Conservation (phyloP, 2,329 filamentous ascomycete genomes). For the Stylonectria norvegica region DNA sequence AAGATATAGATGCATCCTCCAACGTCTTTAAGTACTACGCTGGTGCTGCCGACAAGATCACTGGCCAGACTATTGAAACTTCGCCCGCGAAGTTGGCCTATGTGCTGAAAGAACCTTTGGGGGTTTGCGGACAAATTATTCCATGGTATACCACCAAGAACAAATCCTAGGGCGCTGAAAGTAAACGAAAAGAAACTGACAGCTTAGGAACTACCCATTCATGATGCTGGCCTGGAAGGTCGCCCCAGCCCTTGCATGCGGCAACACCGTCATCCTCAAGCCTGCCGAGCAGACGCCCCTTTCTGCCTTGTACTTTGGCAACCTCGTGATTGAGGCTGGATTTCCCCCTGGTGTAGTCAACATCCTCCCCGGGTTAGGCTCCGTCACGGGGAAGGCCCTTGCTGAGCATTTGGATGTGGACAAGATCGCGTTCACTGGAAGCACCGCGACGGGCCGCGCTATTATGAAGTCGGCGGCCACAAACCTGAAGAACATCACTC, state of each 20-base stretch:
- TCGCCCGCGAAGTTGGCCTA: slow-evolving; percentile 62
- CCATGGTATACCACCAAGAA: too few relatives aligned
- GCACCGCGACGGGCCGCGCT: not conserved
- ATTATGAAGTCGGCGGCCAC: not conserved
- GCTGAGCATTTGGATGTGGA: not conserved
- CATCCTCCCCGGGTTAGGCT: slow-evolving; percentile 1
- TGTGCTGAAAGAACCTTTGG: slow-evolving; percentile 61
- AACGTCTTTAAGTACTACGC: slow-evolving; percentile 62
- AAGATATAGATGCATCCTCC: slow-evolving; percentile 48
- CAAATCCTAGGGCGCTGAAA: too few relatives aligned
- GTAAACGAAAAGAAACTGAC: too few relatives aligned
- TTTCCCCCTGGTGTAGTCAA: slow-evolving; percentile 1
- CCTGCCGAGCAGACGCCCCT: slow-evolving; percentile 2
- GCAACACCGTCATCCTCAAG: slow-evolving; percentile 2
- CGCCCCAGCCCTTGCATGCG: not conserved
- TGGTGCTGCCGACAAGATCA: slow-evolving; percentile 67
- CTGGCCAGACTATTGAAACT: slow-evolving; percentile 65
- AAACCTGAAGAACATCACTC: slow-evolving; percentile 2
- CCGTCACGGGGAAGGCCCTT: not conserved
- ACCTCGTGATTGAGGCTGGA: not conserved
- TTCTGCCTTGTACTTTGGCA: not conserved
- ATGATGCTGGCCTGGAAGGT: slow-evolving; percentile 1
- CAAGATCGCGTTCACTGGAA: slow-evolving; percentile 3
- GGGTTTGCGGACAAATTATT: slow-evolving; percentile 10
- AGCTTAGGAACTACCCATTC: slow-evolving; percentile 1